Percentiles rank a stretch among this genome's conserved stretches.
phyloP scores from a whole-genome alignment of 768 basidiomycete genomes.

The Suillus tomentosus region DNA sequence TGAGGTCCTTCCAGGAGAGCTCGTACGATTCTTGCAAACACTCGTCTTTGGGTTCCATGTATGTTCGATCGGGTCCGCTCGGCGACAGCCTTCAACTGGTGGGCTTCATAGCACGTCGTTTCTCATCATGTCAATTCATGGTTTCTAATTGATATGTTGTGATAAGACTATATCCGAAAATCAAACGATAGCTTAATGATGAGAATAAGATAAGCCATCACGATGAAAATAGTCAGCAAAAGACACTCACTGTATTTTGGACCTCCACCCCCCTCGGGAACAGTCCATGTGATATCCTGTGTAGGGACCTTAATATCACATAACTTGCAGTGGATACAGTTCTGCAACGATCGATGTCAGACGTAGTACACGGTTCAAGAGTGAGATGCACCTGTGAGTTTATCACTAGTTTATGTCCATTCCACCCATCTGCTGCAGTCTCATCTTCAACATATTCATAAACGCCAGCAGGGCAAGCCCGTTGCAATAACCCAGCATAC shows the following conservation, averaged over 20 bases:
- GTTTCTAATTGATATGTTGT: too few relatives aligned
- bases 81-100: too few relatives aligned
- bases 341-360: conserved; percentile 45
- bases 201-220: background rate
- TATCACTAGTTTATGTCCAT: conserved; percentile 89
- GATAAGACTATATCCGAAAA: too few relatives aligned
- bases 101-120: too few relatives aligned
- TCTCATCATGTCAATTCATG: too few relatives aligned
- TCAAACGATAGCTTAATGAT: background rate
- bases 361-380: background rate
- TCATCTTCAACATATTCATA: conserved; percentile 93
- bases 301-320: conserved; percentile 97
- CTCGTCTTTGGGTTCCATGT: too few relatives aligned
- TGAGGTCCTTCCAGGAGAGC: too few relatives aligned
- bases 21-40: too few relatives aligned
- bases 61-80: too few relatives aligned
- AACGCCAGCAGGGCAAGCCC: conserved; percentile 92
- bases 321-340: conserved; percentile 92
- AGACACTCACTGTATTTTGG: conserved; percentile 84
- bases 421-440: conserved; percentile 59
- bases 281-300: conserved; percentile 96
- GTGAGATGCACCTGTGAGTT: conserved; percentile 80
- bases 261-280: conserved; percentile 95
- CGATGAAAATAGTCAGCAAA: background rate
- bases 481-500: conserved; percentile 86